Evolutionary conservation across 78 protist genomes (phyloP), one percentile per base, ranked within the genome.

Genomic region (Dictyostelium citrinum): DNA sequence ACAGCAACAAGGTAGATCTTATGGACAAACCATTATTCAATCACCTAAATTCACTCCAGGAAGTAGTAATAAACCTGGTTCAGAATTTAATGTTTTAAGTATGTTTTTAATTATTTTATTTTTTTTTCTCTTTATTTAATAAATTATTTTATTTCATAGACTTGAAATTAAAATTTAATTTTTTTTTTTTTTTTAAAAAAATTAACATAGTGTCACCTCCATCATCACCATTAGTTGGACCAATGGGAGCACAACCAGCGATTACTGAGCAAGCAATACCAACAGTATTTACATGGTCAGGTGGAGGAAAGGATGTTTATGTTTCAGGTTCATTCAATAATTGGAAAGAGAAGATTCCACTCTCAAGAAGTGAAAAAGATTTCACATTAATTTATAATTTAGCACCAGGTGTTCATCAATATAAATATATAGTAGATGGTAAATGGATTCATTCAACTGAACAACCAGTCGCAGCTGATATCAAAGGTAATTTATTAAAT

Each of bases 341-440:
- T 31, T 96, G 97, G 97, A 71, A 60, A 49, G 86, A 86, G 37
- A 71, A 95, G 51, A 83, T 96, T 39, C 97, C 97, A 14, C 29
- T 96, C 64, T 46, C 64, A 39, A 72, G 76, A 16, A 78, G 91
- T 27, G 90, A 84, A 20, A 76, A 71, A 37, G 98, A 96, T 41
- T 96, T 96, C 51, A 80, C 96, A 41, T 67, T 91, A 37, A 96
- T 93, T 14, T 77, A 93, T 37, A 80, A 84, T 33, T 70, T 97
- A 51, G 95, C 98, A 43, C 95, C 95, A 7, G 98, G 98, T 81
- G 78, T 77, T 35, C 95, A 97, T 86, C 95, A 95, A 70, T 97
- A 97, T 64, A 95, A 96, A 75, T 98, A 84, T 77, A 91, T 98
- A 10, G 99, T 98, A 16, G 98, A 98, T 76, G 96, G 92, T 31